Percentiles rank a stretch among this genome's conserved stretches.
These are phyloP conservation scores for Phenoliferia sp. DNA, from an alignment of 1,284 basidiomycete genomes.

Conservation along the genomic window DNA sequence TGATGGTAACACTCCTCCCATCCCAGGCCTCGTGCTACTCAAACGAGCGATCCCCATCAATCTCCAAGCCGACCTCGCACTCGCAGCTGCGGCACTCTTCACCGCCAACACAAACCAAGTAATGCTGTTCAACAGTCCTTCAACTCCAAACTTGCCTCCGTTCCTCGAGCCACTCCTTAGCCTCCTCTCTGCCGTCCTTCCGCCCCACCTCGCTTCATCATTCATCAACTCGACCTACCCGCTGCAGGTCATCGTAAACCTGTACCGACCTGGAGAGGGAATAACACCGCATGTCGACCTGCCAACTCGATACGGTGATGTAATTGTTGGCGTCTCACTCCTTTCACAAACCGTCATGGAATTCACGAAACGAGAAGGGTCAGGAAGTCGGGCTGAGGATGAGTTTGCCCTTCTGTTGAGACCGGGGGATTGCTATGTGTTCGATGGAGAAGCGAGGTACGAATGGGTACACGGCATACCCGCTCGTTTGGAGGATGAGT, in stretches of 20 bases:
- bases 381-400: not conserved
- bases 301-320: constrained; percentile 66
- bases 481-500: constrained; percentile 43
- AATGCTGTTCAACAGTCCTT: constrained; percentile 60
- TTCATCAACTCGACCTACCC: constrained; percentile 49
- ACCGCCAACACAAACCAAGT: constrained; percentile 39
- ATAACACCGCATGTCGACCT: constrained; percentile 74
- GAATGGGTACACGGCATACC: constrained; percentile 62
- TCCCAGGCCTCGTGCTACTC: constrained; percentile 29
- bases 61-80: constrained; percentile 2
- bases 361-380: constrained; percentile 43
- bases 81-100: constrained; percentile 1
- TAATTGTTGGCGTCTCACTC: constrained; percentile 71
- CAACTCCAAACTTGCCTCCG: constrained; percentile 48
- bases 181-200: constrained; percentile 50
- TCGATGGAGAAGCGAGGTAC: constrained; percentile 68
- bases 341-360: constrained; percentile 68
- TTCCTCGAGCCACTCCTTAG: constrained; percentile 55
- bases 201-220: constrained; percentile 47
- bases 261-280: constrained; percentile 71
- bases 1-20: constrained; percentile 6
- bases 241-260: constrained; percentile 71
- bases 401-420: constrained; percentile 47
- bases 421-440: constrained; percentile 59
- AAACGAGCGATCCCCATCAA: constrained; percentile 13